Evolutionary conservation across 2,329 filamentous ascomycete species (phyloP).

Genomic region (Aspergillus intermedius): DNA sequence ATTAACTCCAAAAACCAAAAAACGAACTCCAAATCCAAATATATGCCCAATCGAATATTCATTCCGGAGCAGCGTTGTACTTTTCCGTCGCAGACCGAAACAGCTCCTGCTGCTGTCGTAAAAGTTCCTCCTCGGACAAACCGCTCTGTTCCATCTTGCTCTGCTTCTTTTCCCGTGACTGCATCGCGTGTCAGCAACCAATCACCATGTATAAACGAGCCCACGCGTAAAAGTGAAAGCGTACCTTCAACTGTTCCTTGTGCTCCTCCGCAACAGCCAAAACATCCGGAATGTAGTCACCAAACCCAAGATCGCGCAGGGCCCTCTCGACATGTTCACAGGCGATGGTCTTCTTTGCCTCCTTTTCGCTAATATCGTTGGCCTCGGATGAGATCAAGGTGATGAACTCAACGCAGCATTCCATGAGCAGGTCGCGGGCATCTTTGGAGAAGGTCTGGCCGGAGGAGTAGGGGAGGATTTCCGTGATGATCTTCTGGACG

Average conservation of each 20-base stretch:
- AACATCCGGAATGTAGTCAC: slow-evolving; percentile 84
- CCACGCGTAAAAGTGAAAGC: slow-evolving; percentile 15
- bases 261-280: slow-evolving; percentile 82
- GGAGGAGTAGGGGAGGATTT: slow-evolving; percentile 73
- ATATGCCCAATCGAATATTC: slow-evolving; percentile 21
- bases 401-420: slow-evolving; percentile 99
- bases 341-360: slow-evolving; percentile 98
- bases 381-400: slow-evolving; percentile 97
- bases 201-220: slow-evolving; percentile 4
- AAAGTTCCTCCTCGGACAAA: slow-evolving; percentile 81
- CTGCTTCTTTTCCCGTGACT: slow-evolving; percentile 94
- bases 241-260: slow-evolving; percentile 85
- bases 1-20: slow-evolving; percentile 4
- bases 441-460: slow-evolving; percentile 91
- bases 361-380: slow-evolving; percentile 97
- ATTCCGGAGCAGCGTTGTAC: slow-evolving; percentile 51
- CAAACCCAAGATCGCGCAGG: slow-evolving; percentile 83
- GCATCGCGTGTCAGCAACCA: slow-evolving; percentile 12
- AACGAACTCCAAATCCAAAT: slow-evolving; percentile 18
- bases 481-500: slow-evolving; percentile 79
- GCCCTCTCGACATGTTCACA: slow-evolving; percentile 97
- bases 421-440: slow-evolving; percentile 87
- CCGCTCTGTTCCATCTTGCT: slow-evolving; percentile 96
- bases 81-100: slow-evolving; percentile 75
- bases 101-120: slow-evolving; percentile 82